A percentile compares a stretch with the other conserved stretches of the same genome.
These are phyloP conservation scores for Fomitopsis betulina DNA, from an alignment of 1,284 basidiomycete genomes.

Conservation along the genomic window DNA sequence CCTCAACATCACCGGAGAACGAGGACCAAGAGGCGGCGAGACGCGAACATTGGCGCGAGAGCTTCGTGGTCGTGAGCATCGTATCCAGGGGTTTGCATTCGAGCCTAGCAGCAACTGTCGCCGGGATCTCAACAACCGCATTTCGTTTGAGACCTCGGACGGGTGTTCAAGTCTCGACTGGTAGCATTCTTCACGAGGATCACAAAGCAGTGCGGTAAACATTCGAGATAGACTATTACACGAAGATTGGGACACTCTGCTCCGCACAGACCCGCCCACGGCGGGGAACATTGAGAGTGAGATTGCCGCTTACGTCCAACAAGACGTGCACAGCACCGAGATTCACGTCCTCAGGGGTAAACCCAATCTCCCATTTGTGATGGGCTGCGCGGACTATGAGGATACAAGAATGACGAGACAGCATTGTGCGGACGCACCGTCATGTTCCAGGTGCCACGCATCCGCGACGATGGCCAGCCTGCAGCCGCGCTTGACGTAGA, in stretches of 20 bases:
- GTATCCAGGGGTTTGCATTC: neutral
- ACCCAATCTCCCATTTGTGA: slow-evolving; percentile 27
- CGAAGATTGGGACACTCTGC: neutral
- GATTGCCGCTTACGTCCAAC: slow-evolving; percentile 18
- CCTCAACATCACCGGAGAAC: slow-evolving; percentile 7
- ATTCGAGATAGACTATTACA: neutral
- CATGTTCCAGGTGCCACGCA: slow-evolving; percentile 23
- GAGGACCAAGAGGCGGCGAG: neutral
- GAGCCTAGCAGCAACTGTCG: neutral
- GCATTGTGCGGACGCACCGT: slow-evolving; percentile 16
- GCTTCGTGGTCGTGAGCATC: neutral
- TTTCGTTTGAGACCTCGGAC: too few species aligned
- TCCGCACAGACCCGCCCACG: neutral
- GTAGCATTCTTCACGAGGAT: too few species aligned
- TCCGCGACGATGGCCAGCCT: slow-evolving; percentile 25
- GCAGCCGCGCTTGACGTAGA: slow-evolving; percentile 21
- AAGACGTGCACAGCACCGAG: slow-evolving; percentile 21
- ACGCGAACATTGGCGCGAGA: neutral
- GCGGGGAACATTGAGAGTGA: slow-evolving; percentile 20
- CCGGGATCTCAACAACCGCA: too few species aligned
- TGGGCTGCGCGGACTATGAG: slow-evolving; percentile 15
- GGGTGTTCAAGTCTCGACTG: too few species aligned
- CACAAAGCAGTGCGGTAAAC: too few species aligned
- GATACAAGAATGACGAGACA: neutral
- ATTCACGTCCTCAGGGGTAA: slow-evolving; percentile 25